phyloP scores from a whole-genome alignment of 139 green algal species.

The Spirogloea muscicola region DNA sequence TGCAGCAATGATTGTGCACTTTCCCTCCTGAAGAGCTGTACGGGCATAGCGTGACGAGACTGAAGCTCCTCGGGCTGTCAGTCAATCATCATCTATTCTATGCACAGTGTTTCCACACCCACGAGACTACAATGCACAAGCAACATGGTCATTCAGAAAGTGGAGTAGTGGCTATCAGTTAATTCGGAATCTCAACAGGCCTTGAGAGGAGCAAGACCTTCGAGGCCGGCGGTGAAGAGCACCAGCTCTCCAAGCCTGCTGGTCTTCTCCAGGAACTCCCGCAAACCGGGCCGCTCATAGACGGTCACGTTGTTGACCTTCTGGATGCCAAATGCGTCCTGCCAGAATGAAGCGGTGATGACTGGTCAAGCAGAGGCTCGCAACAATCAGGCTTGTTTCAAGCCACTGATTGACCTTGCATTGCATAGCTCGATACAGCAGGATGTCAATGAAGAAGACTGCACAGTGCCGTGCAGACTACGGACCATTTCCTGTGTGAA shows the following conservation, averaged over 20 bases:
- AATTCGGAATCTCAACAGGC: not conserved
- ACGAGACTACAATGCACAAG: too few species aligned
- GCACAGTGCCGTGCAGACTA: too few species aligned
- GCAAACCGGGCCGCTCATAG: conserved; percentile 52
- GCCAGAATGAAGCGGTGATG: conserved; percentile 17
- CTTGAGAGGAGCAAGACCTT: conserved; percentile 32
- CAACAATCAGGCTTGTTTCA: not conserved
- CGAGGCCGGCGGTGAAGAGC: conserved; percentile 61
- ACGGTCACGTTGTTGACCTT: conserved; percentile 47
- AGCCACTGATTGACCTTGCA: conserved; percentile 1
- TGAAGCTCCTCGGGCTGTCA: too few species aligned
- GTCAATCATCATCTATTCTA: too few species aligned
- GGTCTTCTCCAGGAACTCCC: conserved; percentile 53
- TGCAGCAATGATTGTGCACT: too few species aligned
- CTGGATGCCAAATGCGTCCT: not conserved
- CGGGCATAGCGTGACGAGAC: not conserved
- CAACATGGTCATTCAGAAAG: not conserved
- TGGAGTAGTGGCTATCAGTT: not conserved
- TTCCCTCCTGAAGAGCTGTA: not conserved
- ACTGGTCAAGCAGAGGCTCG: too few species aligned
- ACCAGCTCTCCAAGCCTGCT: conserved; percentile 58
- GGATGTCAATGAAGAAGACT: conserved; percentile 14
- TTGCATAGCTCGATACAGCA: not conserved
- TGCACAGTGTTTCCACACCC: too few species aligned
- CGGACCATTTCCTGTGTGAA: conserved; percentile 10